A percentile compares a stretch with the other conserved stretches of the same genome.
Evolutionary conservation across 306 rosid species (phyloP).

Genomic region (Dalbergia cochinchinensis): DNA sequence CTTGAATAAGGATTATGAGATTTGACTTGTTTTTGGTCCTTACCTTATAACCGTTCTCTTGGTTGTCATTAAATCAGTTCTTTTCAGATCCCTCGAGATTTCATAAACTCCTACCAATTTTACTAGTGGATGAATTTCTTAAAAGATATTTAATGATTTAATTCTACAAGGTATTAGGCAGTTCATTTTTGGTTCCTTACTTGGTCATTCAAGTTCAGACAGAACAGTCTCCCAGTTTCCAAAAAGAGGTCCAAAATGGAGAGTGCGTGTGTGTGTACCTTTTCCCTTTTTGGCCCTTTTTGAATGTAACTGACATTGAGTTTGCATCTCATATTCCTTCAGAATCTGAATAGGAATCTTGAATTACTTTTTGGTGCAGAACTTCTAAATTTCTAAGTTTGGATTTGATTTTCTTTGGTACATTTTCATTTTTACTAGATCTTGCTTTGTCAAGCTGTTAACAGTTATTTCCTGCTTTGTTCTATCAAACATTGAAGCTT

Average conservation of each 20-base stretch:
- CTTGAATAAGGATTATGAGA: constrained; percentile 32
- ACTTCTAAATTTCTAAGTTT: constrained; percentile 18
- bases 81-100: constrained; percentile 34
- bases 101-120: not conserved
- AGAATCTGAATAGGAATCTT: constrained; percentile 19
- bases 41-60: not conserved
- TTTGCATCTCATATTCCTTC: constrained; percentile 19
- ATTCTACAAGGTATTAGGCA: not conserved
- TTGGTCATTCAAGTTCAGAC: constrained; percentile 2
- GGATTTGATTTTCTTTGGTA: constrained; percentile 27
- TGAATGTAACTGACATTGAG: constrained; percentile 24
- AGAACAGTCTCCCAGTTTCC: not conserved
- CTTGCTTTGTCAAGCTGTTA: constrained; percentile 5
- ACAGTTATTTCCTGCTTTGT: not conserved
- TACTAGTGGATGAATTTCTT: constrained; percentile 23
- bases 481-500: constrained; percentile 35
- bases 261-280: constrained; percentile 12
- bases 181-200: not conserved
- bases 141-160: not conserved
- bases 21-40: constrained; percentile 27
- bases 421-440: constrained; percentile 17
- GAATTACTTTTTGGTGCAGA: not conserved
- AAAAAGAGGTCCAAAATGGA: constrained; percentile 12
- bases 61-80: not conserved
- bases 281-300: not conserved